These are phyloP conservation scores for Sphaceloma murrayae DNA, from an alignment of 2,329 filamentous ascomycete species.

Conservation along the genomic window DNA sequence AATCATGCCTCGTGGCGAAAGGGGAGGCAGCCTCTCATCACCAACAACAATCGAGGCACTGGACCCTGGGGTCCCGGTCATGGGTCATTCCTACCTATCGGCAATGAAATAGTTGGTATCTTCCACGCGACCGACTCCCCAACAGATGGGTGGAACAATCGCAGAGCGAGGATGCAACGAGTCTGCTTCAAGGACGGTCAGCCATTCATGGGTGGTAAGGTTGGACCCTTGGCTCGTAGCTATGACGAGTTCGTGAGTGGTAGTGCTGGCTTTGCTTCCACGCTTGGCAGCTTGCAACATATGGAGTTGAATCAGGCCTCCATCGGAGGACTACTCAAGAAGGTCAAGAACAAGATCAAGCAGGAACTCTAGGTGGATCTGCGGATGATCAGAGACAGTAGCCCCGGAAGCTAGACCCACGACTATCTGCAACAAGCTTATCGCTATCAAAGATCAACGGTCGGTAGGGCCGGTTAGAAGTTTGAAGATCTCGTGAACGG, in stretches of 20 bases:
- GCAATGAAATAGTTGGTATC: constrained; percentile 34
- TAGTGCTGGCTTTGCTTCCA: constrained; percentile 9
- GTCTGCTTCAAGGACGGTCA: constrained; percentile 30
- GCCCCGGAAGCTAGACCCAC: not conserved
- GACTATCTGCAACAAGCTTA: constrained; percentile 3
- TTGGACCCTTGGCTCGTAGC: constrained; percentile 30
- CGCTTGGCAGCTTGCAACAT: not conserved
- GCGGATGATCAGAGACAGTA: not conserved
- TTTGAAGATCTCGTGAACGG: not conserved
- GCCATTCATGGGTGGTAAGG: constrained; percentile 35
- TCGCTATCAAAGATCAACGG: constrained; percentile 12
- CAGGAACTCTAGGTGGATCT: constrained; percentile 16
- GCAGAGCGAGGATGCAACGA: constrained; percentile 38
- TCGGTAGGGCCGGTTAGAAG: constrained; percentile 4
- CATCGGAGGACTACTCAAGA: constrained; percentile 15
- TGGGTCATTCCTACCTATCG: constrained; percentile 36
- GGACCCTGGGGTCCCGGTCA: constrained; percentile 39
- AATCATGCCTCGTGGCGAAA: constrained; percentile 33
- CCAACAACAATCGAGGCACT: constrained; percentile 28
- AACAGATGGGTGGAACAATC: constrained; percentile 36
- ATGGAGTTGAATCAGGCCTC: constrained; percentile 16
- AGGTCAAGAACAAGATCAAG: constrained; percentile 19
- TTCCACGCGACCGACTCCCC: constrained; percentile 40
- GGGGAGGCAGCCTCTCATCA: constrained; percentile 31
- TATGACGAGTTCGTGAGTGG: constrained; percentile 26